Conservation (phyloP, 257 asterid species). For the Solanum ossicruentum region DNA sequence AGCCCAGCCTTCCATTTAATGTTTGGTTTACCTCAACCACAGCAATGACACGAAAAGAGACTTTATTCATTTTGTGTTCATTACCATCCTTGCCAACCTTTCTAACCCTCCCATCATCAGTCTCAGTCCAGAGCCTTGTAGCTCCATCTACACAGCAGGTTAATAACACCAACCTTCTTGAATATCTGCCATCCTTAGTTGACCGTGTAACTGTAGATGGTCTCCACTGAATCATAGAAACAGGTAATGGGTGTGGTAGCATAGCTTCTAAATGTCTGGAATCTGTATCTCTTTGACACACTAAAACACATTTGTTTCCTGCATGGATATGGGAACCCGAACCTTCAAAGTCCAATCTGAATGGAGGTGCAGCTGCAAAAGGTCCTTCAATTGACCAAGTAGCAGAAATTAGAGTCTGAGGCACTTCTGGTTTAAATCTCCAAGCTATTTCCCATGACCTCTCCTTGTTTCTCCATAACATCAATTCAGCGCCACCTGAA, state of each 20-base stretch:
- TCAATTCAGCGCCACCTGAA: slow-evolving; percentile 73
- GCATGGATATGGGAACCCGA: slow-evolving; percentile 26
- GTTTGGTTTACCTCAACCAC: slow-evolving; percentile 72
- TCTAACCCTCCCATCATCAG: slow-evolving; percentile 67
- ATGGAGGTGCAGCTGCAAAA: slow-evolving; percentile 71
- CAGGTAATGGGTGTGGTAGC: slow-evolving; percentile 74
- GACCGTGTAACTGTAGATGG: slow-evolving; percentile 55
- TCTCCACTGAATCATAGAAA: slow-evolving; percentile 88
- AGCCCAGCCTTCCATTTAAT: slow-evolving; percentile 54
- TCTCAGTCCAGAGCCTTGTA: slow-evolving; percentile 90
- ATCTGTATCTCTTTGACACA: slow-evolving; percentile 38
- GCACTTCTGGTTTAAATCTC: slow-evolving; percentile 62
- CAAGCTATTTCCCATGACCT: slow-evolving; percentile 82
- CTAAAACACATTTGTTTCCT: slow-evolving; percentile 41
- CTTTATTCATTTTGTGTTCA: slow-evolving; percentile 39
- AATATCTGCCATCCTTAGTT: slow-evolving; percentile 28
- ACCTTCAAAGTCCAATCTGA: slow-evolving; percentile 18
- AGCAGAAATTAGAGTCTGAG: slow-evolving; percentile 71
- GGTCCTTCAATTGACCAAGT: slow-evolving; percentile 65
- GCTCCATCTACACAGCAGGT: slow-evolving; percentile 85
- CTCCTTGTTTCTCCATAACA: slow-evolving; percentile 69
- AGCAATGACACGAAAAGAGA: slow-evolving; percentile 60
- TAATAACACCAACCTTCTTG: slow-evolving; percentile 53
- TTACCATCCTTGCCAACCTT: slow-evolving; percentile 47
- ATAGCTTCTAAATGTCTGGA: slow-evolving; percentile 31